Evolutionary conservation across 495 filamentous ascomycete genomes (phyloP).

Genomic region (Aspergillus heteromorphus): DNA sequence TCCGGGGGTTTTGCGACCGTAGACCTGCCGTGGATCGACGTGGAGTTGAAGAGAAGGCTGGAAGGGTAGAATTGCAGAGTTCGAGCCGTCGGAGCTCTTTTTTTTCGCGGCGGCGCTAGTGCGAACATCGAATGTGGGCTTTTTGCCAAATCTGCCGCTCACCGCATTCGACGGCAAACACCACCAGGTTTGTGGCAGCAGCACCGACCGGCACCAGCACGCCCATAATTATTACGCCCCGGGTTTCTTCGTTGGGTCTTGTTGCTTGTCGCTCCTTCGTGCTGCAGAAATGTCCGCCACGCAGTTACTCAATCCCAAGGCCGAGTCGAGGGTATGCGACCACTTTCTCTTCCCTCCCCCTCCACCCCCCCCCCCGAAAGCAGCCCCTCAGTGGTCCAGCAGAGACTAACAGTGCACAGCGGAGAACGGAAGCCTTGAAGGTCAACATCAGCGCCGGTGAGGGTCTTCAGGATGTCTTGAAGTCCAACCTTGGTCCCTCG

Average conservation of each 20-base stretch:
- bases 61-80: conserved; percentile 31
- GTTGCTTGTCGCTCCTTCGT: conserved; percentile 23
- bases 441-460: conserved; percentile 97
- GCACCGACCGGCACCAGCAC: conserved; percentile 50
- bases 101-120: conserved; percentile 45
- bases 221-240: conserved; percentile 16
- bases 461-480: conserved; percentile 91
- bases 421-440: conserved; percentile 88
- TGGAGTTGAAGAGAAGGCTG: conserved; percentile 30
- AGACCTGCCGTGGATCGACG: conserved; percentile 24
- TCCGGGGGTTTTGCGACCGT: conserved; percentile 13
- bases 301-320: conserved; percentile 96
- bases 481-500: conserved; percentile 89
- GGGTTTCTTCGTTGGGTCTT: conserved; percentile 19
- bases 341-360: not conserved
- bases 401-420: conserved; percentile 52
- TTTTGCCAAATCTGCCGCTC: conserved; percentile 40
- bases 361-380: conserved; percentile 16
- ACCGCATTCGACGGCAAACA: conserved; percentile 34
- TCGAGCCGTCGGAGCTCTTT: conserved; percentile 42
- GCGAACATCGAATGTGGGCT: conserved; percentile 42
- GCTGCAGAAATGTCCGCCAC: conserved; percentile 58
- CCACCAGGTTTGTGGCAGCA: conserved; percentile 24
- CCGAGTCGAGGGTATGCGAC: conserved; percentile 79
- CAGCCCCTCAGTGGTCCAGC: conserved; percentile 26